A percentile compares a stretch with the other conserved stretches of the same genome.
These are phyloP conservation scores for Colletotrichum noveboracense DNA, from an alignment of 2,329 filamentous ascomycete genomes.

Conservation along the genomic window DNA sequence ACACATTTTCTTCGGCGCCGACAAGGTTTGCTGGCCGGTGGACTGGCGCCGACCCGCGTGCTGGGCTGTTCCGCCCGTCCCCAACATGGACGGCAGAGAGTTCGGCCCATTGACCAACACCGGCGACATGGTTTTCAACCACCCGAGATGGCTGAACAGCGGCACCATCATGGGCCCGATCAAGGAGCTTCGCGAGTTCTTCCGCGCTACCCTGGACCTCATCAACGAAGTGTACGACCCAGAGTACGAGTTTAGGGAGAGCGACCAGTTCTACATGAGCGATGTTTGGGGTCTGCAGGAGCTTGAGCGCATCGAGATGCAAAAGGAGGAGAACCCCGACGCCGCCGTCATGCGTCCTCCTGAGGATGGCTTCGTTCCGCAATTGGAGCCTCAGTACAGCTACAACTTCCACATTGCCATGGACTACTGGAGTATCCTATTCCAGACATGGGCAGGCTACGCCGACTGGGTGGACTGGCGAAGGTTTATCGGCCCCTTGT, in stretches of 20 bases:
- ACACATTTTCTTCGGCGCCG: constrained; percentile 48
- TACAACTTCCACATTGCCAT: constrained; percentile 39
- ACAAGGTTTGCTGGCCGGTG: constrained; percentile 49
- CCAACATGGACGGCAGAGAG: constrained; percentile 32
- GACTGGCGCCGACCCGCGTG: constrained; percentile 41
- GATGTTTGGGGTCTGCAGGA: constrained; percentile 49
- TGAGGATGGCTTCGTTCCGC: constrained; percentile 26
- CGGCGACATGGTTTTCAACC: constrained; percentile 33
- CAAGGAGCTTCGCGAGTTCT: constrained; percentile 32
- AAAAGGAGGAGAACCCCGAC: constrained; percentile 25
- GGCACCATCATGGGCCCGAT: constrained; percentile 50
- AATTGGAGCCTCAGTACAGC: constrained; percentile 18
- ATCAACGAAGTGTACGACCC: constrained; percentile 38
- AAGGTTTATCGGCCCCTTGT: constrained; percentile 31
- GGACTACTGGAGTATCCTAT: constrained; percentile 45
- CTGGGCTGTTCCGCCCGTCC: constrained; percentile 41
- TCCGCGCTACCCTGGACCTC: constrained; percentile 32
- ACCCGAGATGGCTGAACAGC: constrained; percentile 49
- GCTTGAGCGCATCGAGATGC: constrained; percentile 38
- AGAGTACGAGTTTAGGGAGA: constrained; percentile 35
- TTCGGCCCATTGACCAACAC: constrained; percentile 42
- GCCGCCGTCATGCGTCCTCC: constrained; percentile 21
- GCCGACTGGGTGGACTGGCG: constrained; percentile 37
- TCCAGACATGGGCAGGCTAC: constrained; percentile 43
- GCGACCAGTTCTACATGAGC: constrained; percentile 49